These are phyloP conservation scores for Paraleonurus japonicus DNA, from an alignment of 257 asterid species.

Conservation along the genomic window DNA sequence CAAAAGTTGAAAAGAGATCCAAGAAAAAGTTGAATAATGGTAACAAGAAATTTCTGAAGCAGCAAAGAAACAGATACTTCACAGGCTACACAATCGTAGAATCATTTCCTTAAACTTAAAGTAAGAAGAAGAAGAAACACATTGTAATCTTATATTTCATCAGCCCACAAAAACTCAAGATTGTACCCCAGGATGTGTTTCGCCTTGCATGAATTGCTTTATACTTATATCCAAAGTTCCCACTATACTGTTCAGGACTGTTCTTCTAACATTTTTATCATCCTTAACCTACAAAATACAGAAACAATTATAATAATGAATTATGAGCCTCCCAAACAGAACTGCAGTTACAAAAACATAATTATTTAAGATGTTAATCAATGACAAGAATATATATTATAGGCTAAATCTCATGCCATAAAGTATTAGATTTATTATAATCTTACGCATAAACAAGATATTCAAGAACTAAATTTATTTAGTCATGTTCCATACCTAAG, in stretches of 20 bases:
- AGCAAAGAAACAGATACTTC: background rate
- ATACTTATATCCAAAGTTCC: constrained; percentile 88
- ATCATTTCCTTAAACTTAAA: constrained; percentile 16
- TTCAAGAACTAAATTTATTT: background rate
- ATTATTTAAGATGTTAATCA: constrained; percentile 16
- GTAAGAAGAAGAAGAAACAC: constrained; percentile 5
- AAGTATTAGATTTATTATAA: background rate
- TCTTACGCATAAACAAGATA: background rate
- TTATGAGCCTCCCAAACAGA: constrained; percentile 12
- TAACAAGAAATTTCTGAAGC: constrained; percentile 4
- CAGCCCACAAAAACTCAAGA: constrained; percentile 20
- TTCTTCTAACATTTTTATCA: constrained; percentile 78
- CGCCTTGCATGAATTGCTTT: constrained; percentile 77
- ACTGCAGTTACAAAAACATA: constrained; percentile 4
- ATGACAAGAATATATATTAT: background rate
- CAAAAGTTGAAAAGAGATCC: background rate
- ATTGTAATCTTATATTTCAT: constrained; percentile 4
- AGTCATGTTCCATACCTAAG: background rate
- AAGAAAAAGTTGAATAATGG: background rate
- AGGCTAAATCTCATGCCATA: constrained; percentile 7
- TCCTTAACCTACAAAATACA: constrained; percentile 66
- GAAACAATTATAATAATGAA: background rate
- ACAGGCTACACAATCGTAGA: background rate
- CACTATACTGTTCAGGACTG: constrained; percentile 80
- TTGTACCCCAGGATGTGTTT: constrained; percentile 81